Evolutionary conservation across 2,329 filamentous ascomycete genomes (phyloP), one percentile per base, ranked within the genome.

Genomic region (Leptographium flavum): DNA sequence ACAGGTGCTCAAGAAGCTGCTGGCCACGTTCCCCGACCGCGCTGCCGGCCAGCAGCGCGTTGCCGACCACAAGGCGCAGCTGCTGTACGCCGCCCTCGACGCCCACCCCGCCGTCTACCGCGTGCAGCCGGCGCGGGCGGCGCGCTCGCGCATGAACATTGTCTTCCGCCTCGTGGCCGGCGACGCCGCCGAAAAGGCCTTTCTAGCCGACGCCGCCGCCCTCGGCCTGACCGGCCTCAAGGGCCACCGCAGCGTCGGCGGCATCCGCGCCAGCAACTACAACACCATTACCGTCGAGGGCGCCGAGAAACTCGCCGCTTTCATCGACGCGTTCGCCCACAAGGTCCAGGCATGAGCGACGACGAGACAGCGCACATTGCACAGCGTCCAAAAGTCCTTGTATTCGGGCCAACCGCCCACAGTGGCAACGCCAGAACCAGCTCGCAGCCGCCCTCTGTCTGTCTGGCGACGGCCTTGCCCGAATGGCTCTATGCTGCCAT

Each of bases 111-210:
- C 79, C 0, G 64, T 82, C 19, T 96, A 93, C 66, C 71, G 68
- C 47, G 61, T 95, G 28, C 79, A 95, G 0, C 86, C 87, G 0
- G 73, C 83, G 53, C 83, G 83, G 64, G 67, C 68, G 21, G 82
- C 74, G 3, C 81, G 88, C 46, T 94, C 85, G 55, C 71, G 87
- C 45, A 94, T 96, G 83, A 96, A 96, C 64, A 84, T 96, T 47
- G 95, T 87, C 70, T 95, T 95, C 71, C 71, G 87, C 15, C 73
- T 94, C 17, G 68, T 54, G 52, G 69, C 67, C 57, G 69, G 40
- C 38, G 79, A 74, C 13, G 73, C 79, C 5, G 42, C 31, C 21
- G 88, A 96, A 62, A 85, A 87, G 63, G 71, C 70, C 1, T 96
- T 96, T 65, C 62, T 96, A 39, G 73, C 80, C 49, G 77, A 83